phyloP scores from a whole-genome alignment of 177 flowering plant species.

The Vitis hybrid region DNA sequence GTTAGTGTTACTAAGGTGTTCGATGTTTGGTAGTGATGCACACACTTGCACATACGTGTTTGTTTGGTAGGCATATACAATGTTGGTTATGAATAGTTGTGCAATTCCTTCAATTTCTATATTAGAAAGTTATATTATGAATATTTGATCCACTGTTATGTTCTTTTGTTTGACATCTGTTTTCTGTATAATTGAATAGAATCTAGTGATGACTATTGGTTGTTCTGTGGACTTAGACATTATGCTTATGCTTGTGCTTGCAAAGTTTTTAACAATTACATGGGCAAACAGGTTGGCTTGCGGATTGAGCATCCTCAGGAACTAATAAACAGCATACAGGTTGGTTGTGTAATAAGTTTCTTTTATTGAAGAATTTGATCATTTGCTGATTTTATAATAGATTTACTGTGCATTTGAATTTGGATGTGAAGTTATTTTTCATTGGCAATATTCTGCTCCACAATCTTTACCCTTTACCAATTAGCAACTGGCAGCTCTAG shows the following conservation, averaged over 20 bases:
- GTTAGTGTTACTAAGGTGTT: too few relatives aligned
- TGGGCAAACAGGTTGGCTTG: slow-evolving; percentile 73
- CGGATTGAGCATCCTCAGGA: slow-evolving; percentile 99
- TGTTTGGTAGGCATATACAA: too few relatives aligned
- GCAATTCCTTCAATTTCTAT: too few relatives aligned
- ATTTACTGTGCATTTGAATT: neutral
- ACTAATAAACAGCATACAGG: slow-evolving; percentile 91
- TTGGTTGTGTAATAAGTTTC: slow-evolving; percentile 18
- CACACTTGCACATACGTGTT: too few relatives aligned
- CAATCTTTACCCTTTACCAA: too few relatives aligned
- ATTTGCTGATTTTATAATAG: neutral
- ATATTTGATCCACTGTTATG: neutral
- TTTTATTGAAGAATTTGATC: slow-evolving; percentile 1
- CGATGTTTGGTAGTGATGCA: too few relatives aligned
- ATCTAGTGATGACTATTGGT: neutral
- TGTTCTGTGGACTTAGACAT: neutral
- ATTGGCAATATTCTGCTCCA: too few relatives aligned
- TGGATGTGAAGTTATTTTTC: too few relatives aligned
- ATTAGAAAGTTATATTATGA: neutral
- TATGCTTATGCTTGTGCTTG: neutral
- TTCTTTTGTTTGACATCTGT: neutral
- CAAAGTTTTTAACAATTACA: neutral
- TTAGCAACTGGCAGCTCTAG: too few relatives aligned
- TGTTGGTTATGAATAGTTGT: too few relatives aligned
- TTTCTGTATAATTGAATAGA: neutral